These are phyloP conservation scores for Acacia pycnantha DNA, from an alignment of 331 rosid genomes.

Conservation along the genomic window DNA sequence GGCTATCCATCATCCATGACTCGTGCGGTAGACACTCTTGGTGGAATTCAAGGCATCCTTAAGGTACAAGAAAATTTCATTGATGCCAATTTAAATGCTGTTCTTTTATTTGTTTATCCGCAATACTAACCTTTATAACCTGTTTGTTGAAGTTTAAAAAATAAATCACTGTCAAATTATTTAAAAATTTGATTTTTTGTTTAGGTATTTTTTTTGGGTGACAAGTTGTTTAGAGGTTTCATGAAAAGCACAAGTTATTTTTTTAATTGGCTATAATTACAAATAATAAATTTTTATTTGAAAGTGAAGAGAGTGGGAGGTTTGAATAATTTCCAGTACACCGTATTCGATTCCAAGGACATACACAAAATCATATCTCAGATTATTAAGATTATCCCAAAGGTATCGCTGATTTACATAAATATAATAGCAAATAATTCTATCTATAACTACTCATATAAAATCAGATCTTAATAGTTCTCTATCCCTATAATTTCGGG, in stretches of 20 bases:
- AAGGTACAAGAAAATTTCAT: constrained; percentile 43
- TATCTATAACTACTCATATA: too few species aligned
- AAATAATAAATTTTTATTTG: too few species aligned
- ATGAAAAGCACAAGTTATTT: too few species aligned
- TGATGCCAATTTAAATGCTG: background rate
- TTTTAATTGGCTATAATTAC: background rate
- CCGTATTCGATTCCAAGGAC: too few species aligned
- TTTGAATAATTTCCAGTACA: too few species aligned
- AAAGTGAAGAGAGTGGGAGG: background rate
- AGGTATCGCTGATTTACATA: too few species aligned
- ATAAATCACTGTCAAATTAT: background rate
- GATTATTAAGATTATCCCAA: too few species aligned
- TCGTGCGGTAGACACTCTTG: constrained; percentile 66
- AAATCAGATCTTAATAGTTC: too few species aligned
- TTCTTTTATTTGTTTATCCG: background rate
- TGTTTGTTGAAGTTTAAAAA: background rate
- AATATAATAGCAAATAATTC: too few species aligned
- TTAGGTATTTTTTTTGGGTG: background rate
- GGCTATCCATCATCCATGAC: constrained; percentile 71
- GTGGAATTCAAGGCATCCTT: constrained; percentile 64
- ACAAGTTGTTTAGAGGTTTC: background rate
- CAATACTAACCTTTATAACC: background rate
- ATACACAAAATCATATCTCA: too few species aligned
- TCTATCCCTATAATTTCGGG: too few species aligned
- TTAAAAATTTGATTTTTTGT: background rate